Base-by-base conservation (phyloP, 2,329 filamentous ascomycete species). In the Diaporthe amygdali region DNA sequence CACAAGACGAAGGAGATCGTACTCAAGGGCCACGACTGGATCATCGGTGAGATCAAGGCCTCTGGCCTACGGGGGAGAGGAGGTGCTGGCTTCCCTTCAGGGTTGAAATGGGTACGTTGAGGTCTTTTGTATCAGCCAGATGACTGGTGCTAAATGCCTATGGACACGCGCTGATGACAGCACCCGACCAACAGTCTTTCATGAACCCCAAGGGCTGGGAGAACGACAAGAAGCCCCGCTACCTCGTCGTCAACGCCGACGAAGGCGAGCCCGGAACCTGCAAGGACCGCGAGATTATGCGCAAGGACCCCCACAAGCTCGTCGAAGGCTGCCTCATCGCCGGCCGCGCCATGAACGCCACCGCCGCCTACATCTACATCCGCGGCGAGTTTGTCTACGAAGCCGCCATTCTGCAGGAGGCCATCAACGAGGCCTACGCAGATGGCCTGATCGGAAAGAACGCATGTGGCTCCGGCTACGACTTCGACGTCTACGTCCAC, bases 161-260 rank as follows among this genome's bases (percentile, higher is more conserved):
- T 46, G 15, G 44, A 59, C 37, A 32, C 15, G 34, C 55, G 68
- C 74, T 77, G 75, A 77, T 73, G 64, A 69, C 68, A 74, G 70
- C 72, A 52, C 72, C 74, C 56, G 73, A 25, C 39, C n/a, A n/a
- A 51, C 79, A 97, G 95, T 98, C 95, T 63, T 99, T 99, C 85
- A 99, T 99, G 96, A 99, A 99, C 89, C 95, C 96, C 88, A 98
- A 98, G 86, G 96, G 95, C 79, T 99, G 96, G 96, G 96, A 99
- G 79, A 97, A 99, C 86, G 96, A 98, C 82, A 93, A 84, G 78
- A 97, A 97, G 85, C 96, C 96, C 75, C 92, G 96, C 79, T 99
- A 99, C 81, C 88, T 99, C 69, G 96, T 99, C 73, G 94, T 99
- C 86, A 99, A 99, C 80, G 96, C 96, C 76, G 96, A 99, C 82